Percentiles rank a stretch among this genome's conserved stretches.
These are phyloP conservation scores for Henckelia pumila DNA, from an alignment of 257 asterid genomes.

Conservation along the genomic window DNA sequence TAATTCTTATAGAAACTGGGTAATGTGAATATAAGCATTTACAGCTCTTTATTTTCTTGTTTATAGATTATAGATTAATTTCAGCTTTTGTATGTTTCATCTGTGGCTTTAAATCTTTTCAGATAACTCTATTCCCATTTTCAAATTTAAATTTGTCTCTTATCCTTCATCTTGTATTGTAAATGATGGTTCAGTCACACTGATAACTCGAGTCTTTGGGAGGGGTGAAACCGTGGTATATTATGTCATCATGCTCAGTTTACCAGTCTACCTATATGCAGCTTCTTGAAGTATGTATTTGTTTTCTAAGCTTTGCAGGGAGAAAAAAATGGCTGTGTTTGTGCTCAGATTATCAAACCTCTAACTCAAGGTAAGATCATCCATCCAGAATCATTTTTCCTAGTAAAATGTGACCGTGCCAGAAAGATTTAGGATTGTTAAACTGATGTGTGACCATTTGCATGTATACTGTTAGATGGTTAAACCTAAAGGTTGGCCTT, in stretches of 20 bases:
- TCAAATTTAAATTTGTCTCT: background rate
- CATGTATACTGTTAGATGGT: slow-evolving; percentile 6
- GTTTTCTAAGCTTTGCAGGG: slow-evolving; percentile 31
- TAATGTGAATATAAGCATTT: background rate
- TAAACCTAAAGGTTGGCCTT: background rate
- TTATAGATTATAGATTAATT: too few species aligned
- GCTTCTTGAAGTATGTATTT: slow-evolving; percentile 7
- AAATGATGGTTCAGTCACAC: background rate
- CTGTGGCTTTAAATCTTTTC: background rate
- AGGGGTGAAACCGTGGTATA: background rate
- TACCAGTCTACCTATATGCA: background rate
- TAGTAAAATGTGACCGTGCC: background rate
- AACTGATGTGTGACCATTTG: slow-evolving; percentile 1
- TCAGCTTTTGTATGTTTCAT: background rate
- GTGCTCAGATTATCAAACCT: slow-evolving; percentile 37
- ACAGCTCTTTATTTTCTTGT: background rate
- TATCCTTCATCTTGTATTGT: background rate
- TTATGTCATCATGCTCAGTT: slow-evolving; percentile 1
- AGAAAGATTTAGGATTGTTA: background rate
- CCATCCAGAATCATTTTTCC: slow-evolving; percentile 11
- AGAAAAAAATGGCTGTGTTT: slow-evolving; percentile 23
- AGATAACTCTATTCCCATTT: background rate
- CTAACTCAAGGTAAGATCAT: slow-evolving; percentile 34
- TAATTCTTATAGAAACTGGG: background rate
- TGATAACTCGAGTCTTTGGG: slow-evolving; percentile 1